Evolutionary conservation across 2,329 filamentous ascomycete genomes (phyloP).

Genomic region (Ophiostoma ulmi): DNA sequence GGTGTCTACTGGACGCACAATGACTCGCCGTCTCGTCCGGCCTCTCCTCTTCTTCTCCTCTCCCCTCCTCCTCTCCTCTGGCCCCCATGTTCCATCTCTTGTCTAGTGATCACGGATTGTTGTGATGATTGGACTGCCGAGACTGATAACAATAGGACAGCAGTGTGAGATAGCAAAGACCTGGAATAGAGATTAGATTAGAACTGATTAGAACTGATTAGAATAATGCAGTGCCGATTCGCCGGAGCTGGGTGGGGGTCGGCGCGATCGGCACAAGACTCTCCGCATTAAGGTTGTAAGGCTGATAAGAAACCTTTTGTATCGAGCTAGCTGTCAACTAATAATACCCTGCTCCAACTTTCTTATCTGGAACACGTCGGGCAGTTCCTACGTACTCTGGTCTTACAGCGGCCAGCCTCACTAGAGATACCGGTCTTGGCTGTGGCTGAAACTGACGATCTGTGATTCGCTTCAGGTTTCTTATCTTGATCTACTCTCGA

Average conservation of each 20-base stretch:
- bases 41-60: background rate
- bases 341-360: background rate
- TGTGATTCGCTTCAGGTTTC: background rate
- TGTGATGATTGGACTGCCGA: no score
- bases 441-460: background rate
- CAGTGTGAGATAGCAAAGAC: background rate
- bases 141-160: background rate
- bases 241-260: background rate
- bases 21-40: background rate
- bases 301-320: background rate
- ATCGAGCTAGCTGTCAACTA: background rate
- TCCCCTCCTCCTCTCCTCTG: background rate
- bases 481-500: background rate
- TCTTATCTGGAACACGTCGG: background rate
- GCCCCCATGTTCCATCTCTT: slow-evolving; percentile 1
- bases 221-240: background rate
- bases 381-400: background rate
- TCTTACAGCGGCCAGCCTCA: background rate
- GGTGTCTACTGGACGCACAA: background rate
- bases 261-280: background rate
- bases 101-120: background rate
- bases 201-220: background rate
- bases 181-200: no score
- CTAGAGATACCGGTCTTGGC: background rate
- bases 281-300: slow-evolving; percentile 1